phyloP scores from a whole-genome alignment of 495 filamentous ascomycete genomes.

The Parathielavia hyrcaniae region DNA sequence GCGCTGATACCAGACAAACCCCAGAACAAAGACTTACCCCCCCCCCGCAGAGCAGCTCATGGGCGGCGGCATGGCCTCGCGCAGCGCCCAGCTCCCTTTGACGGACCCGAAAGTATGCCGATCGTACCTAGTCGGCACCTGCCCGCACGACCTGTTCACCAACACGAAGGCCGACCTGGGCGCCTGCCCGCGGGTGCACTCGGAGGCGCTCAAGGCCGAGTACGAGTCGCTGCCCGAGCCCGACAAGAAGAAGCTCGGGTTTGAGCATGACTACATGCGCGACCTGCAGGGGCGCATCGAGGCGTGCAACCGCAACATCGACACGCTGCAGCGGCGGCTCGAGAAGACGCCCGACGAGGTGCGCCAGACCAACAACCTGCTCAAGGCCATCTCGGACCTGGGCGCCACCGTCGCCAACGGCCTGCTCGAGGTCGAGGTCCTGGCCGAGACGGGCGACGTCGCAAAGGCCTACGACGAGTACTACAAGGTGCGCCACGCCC shows the following conservation, averaged over 20 bases:
- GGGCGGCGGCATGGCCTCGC: constrained; percentile 62
- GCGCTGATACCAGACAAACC: constrained; percentile 14
- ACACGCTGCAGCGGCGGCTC: constrained; percentile 77
- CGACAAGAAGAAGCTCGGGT: constrained; percentile 74
- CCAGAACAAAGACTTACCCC: constrained; percentile 3
- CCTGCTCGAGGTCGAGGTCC: constrained; percentile 74
- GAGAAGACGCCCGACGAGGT: constrained; percentile 99
- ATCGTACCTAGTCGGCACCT: constrained; percentile 88
- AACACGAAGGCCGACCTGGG: constrained; percentile 99
- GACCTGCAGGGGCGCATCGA: constrained; percentile 95
- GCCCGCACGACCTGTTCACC: constrained; percentile 98
- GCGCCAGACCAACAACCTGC: constrained; percentile 83
- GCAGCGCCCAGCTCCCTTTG: constrained; percentile 72
- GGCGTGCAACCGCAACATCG: constrained; percentile 92
- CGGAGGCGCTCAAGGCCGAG: constrained; percentile 77
- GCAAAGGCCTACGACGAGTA: constrained; percentile 76
- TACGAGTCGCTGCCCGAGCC: constrained; percentile 63
- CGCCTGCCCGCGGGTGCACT: constrained; percentile 83
- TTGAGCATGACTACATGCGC: constrained; percentile 92
- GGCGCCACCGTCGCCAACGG: constrained; percentile 73
- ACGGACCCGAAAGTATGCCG: constrained; percentile 93
- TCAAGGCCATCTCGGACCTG: constrained; percentile 84
- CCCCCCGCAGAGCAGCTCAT: constrained; percentile 65
- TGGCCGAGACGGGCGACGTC: constrained; percentile 77
- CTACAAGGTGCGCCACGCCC: constrained; percentile 72